These are phyloP conservation scores for Lojkania enalia DNA, from an alignment of 2,329 filamentous ascomycete species.

Conservation along the genomic window DNA sequence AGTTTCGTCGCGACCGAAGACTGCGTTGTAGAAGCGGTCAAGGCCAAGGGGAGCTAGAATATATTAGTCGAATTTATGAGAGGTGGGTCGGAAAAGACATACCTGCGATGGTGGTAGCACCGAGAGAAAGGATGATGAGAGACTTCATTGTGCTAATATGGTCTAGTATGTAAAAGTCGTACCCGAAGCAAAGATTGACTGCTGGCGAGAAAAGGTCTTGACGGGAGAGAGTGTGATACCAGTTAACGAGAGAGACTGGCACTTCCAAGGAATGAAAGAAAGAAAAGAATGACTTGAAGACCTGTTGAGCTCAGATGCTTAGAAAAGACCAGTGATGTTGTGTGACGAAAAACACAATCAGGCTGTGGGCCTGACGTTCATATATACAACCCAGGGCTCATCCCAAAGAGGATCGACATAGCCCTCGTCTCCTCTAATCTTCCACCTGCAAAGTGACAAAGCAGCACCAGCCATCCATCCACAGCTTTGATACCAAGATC, in stretches of 20 bases:
- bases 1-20: not conserved
- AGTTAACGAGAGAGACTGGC: not conserved
- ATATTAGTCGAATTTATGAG: not conserved
- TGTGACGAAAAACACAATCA: not conserved
- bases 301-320: not conserved
- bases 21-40: not conserved
- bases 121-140: not conserved
- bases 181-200: no score
- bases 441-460: no score
- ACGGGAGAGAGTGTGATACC: not conserved
- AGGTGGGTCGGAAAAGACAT: not conserved
- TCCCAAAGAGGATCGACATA: slow-evolving; percentile 2
- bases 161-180: not conserved
- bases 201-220: no score
- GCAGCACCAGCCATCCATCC: not conserved
- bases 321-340: not conserved
- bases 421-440: not conserved
- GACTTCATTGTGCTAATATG: not conserved
- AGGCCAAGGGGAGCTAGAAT: not conserved
- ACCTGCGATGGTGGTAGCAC: not conserved
- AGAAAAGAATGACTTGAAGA: not conserved
- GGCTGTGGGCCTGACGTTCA: not conserved
- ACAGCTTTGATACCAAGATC: not conserved
- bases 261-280: not conserved
- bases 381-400: not conserved